Base-by-base conservation (phyloP, 345 rosid genomes). In the Dipteronia sinensis region DNA sequence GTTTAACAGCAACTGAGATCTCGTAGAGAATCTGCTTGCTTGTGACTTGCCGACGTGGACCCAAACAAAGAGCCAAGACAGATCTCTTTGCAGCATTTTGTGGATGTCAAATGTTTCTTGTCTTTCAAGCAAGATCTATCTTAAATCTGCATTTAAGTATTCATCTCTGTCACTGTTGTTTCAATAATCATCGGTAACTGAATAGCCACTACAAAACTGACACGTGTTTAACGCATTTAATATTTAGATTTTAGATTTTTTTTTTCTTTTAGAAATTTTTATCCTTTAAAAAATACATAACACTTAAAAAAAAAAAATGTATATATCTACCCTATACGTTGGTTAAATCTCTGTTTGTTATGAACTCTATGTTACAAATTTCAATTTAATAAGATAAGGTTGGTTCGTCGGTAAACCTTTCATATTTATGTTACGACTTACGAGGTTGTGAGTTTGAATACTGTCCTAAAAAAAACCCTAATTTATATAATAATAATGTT, bases 81-180 rank as follows among this genome's bases (percentile, higher is more conserved):
- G 64, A 59, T 0, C 64, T 6, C 23, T 58, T n/a, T n/a, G 63
- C 23, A 2, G 1, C 63, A 58, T 58, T 7, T 19, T 20, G 64
- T n/a, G 64, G 64, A 7, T 20, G 27, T 59, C 64, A 59, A 59
- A 22, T 20, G 64, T 59, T 59, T 59, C 64, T 59, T 59, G 64
- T 59, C 64, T 8, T 19, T 9, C 64, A 59, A 59, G 64, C 11
- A 71, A 71, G 11, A 55, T 27, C 73, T 70, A 9, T 70, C 38
- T 69, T 7, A 5, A 59, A 34, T 34, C 38, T 34, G 38, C 38
- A 34, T 3, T 31, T 5, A 31, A 31, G 34, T 31, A 3, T 59
- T 59, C 0, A 59, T 20, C 2, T 59, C 12, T 16, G 64, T 59
- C 64, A 0, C 27, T 20, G 64, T 20, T 9, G 17, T 44, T 42